Evolutionary conservation across 2,329 filamentous ascomycete species (phyloP), one percentile per base, ranked within the genome.

Genomic region (Diplodia scrobiculata): DNA sequence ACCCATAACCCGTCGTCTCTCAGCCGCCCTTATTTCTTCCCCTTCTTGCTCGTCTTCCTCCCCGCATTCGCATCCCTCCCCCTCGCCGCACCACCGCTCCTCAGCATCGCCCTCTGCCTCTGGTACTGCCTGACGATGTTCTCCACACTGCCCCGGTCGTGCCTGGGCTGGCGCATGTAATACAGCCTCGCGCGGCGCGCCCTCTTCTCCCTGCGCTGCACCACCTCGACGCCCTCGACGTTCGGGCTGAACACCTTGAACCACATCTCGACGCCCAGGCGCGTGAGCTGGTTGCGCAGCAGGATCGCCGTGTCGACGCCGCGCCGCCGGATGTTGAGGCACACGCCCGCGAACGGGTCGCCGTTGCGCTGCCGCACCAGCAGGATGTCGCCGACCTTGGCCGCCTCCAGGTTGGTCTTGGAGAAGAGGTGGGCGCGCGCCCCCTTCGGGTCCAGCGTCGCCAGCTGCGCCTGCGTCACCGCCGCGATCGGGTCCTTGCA

Each of bases 251-350:
- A 98, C 67, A 98, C 84, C 84, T 99, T 99, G 80, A 91, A 92
- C 89, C 92, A 97, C 91, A 97, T 95, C 85, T 99, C 95, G 68
- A 97, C 91, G 68, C 91, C 91, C 6, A 96, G 87, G 72, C 91
- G 87, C 71, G 91, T 93, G 72, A 99, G 81, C 75, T 96, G 88
- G 72, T 94, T 94, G 66, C 95, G 86, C 68, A 99, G 83, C 67
- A 97, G 81, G 65, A 99, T 89, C 4, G 91, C 90, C 2, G 92
- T 96, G 80, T 98, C 94, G 68, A 95, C 86, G 67, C 92, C 92
- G 7, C 90, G 85, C 65, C 92, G 85, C 66, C 93, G 90, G 76
- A 99, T 93, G 75, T 90, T 90, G 75, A 99, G 83, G 73, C 91
- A 90, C 14, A 95, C 91, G 48, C 95, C 95, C 1, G 92, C 87